phyloP scores from a whole-genome alignment of 495 filamentous ascomycete species.

The Penicillium daleae region DNA sequence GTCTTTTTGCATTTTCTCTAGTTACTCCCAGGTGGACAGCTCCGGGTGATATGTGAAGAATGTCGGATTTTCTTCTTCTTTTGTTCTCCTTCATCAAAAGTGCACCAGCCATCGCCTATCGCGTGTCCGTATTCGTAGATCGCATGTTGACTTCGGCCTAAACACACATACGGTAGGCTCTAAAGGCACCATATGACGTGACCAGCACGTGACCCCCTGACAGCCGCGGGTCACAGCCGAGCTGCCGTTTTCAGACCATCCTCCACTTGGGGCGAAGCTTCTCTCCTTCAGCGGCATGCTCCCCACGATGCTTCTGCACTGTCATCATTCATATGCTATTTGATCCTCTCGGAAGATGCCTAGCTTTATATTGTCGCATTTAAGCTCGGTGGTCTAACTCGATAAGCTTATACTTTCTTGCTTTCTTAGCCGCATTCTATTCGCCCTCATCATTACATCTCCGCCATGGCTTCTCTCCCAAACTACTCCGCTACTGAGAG shows the following conservation, averaged over 20 bases:
- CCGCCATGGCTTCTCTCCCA: slow-evolving; percentile 46
- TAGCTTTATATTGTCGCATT: not conserved
- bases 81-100: not conserved
- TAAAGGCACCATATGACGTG: not conserved
- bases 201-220: slow-evolving; percentile 10
- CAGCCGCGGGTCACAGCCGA: slow-evolving; percentile 14
- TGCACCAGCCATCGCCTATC: not conserved
- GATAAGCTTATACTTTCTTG: not conserved
- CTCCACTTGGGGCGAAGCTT: slow-evolving; percentile 10
- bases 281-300: slow-evolving; percentile 7
- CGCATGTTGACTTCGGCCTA: not conserved
- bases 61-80: not conserved
- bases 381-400: slow-evolving; percentile 2
- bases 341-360: slow-evolving; percentile 7
- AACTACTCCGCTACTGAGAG: slow-evolving; percentile 37
- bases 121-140: not conserved
- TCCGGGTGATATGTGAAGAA: not conserved
- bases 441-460: not conserved
- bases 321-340: slow-evolving; percentile 6
- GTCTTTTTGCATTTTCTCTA: slow-evolving; percentile 18
- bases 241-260: slow-evolving; percentile 1
- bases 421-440: slow-evolving; percentile 8
- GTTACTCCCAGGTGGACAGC: no score
- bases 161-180: no score
- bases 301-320: not conserved